Base-by-base conservation (phyloP, 441 rosid genomes). In the Adansonia gregorii region DNA sequence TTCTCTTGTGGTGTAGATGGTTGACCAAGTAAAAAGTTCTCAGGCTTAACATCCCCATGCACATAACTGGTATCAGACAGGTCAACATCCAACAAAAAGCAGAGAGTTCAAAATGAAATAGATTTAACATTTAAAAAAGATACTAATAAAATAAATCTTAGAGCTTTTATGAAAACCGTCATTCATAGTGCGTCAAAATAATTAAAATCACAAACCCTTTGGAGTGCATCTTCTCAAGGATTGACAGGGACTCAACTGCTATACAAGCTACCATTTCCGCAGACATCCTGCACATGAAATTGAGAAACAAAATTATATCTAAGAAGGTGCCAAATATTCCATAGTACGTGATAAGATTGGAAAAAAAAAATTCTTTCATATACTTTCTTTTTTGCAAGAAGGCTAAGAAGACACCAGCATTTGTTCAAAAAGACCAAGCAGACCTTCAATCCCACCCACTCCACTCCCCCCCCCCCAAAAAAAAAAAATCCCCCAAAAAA, bases 21-120 rank as follows among this genome's bases (percentile, higher is more conserved):
- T 86, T 96, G 98, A 71, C 99, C 99, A 56, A 96, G 97, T 83
- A 95, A 88, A 84, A 95, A 95, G 84, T 95, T 95, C 83, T 95
- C 99, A 17, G 98, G 99, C 86, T 96, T 96, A 78, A 96, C 99
- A 84, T 96, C 99, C 76, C 99, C 99, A 78, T 96, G 99, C 83
- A 96, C 99, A 86, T 94, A 96, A 54, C 99, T 96, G 84, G 80
- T 64, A 85, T 75, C 60, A 80, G 35, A 80, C 54, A 67, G 75
- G 45, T 12, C 52, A 69, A 8, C 6, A 3, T 41, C 22, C 24
- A 43, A 9, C 14, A 27, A 59, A 58, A 74, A 15, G 43, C 59
- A 63, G n/a, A 35, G 51, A 59, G 9, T 61, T 49, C 15, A 20
- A 71, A 65, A 61, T 24, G 3, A 68, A 56, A 46, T 3, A 20